Conservation (phyloP, 2,329 filamentous ascomycete species). For the Monosporascus sp. region DNA sequence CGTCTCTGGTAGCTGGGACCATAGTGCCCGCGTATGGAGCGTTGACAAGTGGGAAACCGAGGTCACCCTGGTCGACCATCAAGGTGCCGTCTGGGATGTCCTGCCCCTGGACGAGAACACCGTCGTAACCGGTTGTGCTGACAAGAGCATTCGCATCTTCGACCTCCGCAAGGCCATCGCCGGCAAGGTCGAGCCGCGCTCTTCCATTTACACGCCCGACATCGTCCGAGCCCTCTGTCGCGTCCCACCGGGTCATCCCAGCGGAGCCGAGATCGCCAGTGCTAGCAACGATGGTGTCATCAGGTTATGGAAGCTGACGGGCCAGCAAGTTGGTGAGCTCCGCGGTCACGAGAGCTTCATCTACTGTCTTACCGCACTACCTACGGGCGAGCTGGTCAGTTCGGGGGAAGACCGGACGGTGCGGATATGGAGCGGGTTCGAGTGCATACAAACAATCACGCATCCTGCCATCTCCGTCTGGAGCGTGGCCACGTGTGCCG, state of each 20-base stretch:
- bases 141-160: conserved; percentile 83
- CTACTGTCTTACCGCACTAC: conserved; percentile 73
- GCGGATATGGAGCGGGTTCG: conserved; percentile 74
- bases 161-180: conserved; percentile 58
- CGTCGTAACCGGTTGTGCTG: conserved; percentile 86
- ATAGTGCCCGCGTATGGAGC: conserved; percentile 79
- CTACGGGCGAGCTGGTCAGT: conserved; percentile 83
- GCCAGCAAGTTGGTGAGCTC: conserved; percentile 69
- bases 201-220: conserved; percentile 63
- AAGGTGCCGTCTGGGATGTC: conserved; percentile 81
- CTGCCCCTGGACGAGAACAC: conserved; percentile 74
- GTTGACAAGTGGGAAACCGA: conserved; percentile 80
- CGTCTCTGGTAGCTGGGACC: conserved; percentile 92
- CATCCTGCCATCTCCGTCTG: conserved; percentile 96
- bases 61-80: conserved; percentile 67
- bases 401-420: conserved; percentile 92
- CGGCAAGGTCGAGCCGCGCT: conserved; percentile 45
- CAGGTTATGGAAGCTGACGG: conserved; percentile 78
- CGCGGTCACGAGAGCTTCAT: conserved; percentile 93
- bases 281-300: conserved; percentile 90
- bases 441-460: conserved; percentile 92
- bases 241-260: conserved; percentile 69
- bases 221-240: conserved; percentile 85
- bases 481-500: conserved; percentile 75
- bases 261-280: conserved; percentile 87